Conservation (phyloP, 371 early-diverging fungal species). For the Lichtheimia hyalospora region DNA sequence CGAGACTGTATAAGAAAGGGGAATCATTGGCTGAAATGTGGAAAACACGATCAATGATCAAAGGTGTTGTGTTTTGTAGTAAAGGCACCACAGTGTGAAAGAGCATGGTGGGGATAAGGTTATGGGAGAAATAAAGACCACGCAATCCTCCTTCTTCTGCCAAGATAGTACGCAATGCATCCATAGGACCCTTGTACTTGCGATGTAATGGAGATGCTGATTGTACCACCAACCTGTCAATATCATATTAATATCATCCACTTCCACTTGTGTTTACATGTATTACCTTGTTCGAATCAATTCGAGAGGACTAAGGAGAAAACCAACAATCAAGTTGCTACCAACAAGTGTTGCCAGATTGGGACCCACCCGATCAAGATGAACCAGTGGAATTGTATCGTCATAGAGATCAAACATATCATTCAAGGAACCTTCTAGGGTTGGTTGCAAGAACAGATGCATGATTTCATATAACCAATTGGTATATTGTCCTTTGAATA, state of each 20-base stretch:
- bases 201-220: constrained; percentile 67
- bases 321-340: constrained; percentile 68
- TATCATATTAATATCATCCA: not conserved
- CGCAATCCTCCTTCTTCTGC: constrained; percentile 81
- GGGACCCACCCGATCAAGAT: constrained; percentile 67
- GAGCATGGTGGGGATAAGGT: constrained; percentile 75
- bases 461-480: constrained; percentile 75
- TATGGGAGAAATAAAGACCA: constrained; percentile 67
- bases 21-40: constrained; percentile 63
- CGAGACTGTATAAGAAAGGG: constrained; percentile 66
- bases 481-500: constrained; percentile 75
- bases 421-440: constrained; percentile 73
- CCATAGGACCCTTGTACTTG: constrained; percentile 78
- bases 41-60: constrained; percentile 74
- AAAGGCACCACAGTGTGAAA: constrained; percentile 76
- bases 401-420: constrained; percentile 80
- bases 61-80: constrained; percentile 65
- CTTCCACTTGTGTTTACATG: not conserved
- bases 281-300: constrained; percentile 71
- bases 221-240: constrained; percentile 66
- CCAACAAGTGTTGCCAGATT: constrained; percentile 71
- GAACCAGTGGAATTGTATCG: constrained; percentile 71
- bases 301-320: constrained; percentile 79
- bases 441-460: constrained; percentile 75
- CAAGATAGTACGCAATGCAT: constrained; percentile 73